Percentiles rank a stretch among this genome's conserved stretches.
Conservation (phyloP, 148 eudicot genomes). For the Suaeda aralocaspica region DNA sequence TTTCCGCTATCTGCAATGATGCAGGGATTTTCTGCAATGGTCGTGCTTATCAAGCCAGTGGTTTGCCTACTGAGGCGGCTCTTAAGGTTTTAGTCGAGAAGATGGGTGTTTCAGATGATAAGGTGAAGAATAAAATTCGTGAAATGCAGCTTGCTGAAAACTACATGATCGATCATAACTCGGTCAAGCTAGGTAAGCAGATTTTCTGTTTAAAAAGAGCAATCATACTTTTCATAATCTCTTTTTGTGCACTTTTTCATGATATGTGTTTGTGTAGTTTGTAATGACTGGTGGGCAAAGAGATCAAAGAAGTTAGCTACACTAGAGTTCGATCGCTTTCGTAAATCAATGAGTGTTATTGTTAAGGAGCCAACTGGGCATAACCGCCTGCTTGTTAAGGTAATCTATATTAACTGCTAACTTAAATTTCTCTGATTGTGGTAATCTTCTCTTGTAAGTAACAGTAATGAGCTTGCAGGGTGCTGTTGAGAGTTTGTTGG, state of each 20-base stretch:
- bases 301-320: constrained; percentile 71
- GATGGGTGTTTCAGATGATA: constrained; percentile 81
- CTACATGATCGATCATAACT: constrained; percentile 48
- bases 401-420: constrained; percentile 17
- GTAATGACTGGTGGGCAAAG: constrained; percentile 76
- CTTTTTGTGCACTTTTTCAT: constrained; percentile 12
- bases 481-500: constrained; percentile 82
- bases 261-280: constrained; percentile 44
- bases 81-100: constrained; percentile 89
- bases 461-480: constrained; percentile 48
- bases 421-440: neutral
- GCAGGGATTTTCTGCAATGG: constrained; percentile 64
- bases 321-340: constrained; percentile 78
- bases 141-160: constrained; percentile 52
- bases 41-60: constrained; percentile 51
- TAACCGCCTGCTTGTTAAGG: constrained; percentile 84
- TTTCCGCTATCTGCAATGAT: constrained; percentile 83
- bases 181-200: constrained; percentile 61
- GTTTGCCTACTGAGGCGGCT: constrained; percentile 93
- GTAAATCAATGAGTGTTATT: constrained; percentile 92
- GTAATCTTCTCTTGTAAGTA: neutral
- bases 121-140: constrained; percentile 54
- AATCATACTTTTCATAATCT: neutral
- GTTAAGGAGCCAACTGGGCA: constrained; percentile 56
- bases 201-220: neutral